Conservation (phyloP, 495 filamentous ascomycete genomes). For the Stereocaulon alpinum region DNA sequence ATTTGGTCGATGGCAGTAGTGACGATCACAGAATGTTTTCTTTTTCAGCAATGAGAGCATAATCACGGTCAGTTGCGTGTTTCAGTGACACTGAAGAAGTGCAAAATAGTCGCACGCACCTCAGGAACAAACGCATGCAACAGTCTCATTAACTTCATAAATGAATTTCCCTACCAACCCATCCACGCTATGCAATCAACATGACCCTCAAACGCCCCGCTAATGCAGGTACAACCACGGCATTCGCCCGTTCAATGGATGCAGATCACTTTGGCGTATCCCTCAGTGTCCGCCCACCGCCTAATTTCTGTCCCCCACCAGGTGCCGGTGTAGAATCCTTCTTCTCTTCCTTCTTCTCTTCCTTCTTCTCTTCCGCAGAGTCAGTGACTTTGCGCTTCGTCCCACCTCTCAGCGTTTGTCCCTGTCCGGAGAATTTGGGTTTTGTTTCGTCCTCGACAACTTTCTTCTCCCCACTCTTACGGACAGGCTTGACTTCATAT, state of each 20-base stretch:
- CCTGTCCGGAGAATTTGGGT: slow-evolving; percentile 75
- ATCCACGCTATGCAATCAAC: slow-evolving; percentile 5
- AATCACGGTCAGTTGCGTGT: too few relatives aligned
- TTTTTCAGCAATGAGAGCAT: too few relatives aligned
- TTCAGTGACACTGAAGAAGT: too few relatives aligned
- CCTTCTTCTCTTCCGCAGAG: slow-evolving; percentile 13
- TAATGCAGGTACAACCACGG: neutral
- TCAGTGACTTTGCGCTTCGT: slow-evolving; percentile 41
- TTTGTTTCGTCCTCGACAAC: slow-evolving; percentile 51
- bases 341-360: slow-evolving; percentile 27
- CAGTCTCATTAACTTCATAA: neutral
- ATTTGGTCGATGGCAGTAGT: too few relatives aligned
- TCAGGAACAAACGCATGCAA: neutral
- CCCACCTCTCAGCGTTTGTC: slow-evolving; percentile 69
- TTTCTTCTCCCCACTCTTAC: slow-evolving; percentile 65
- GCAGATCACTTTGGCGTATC: slow-evolving; percentile 8
- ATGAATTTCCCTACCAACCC: neutral
- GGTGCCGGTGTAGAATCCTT: slow-evolving; percentile 14
- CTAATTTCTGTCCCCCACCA: slow-evolving; percentile 11
- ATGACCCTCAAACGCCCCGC: slow-evolving; percentile 5
- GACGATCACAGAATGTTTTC: too few relatives aligned
- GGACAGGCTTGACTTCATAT: slow-evolving; percentile 80
- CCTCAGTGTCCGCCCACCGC: slow-evolving; percentile 14
- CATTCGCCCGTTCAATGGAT: neutral
- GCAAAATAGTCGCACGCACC: neutral